A percentile compares a stretch with the other conserved stretches of the same genome.
These are phyloP conservation scores for barley (Hordeum vulgare) DNA, from an alignment of 176 grass and related monocot genomes.

Conservation along the genomic window DNA sequence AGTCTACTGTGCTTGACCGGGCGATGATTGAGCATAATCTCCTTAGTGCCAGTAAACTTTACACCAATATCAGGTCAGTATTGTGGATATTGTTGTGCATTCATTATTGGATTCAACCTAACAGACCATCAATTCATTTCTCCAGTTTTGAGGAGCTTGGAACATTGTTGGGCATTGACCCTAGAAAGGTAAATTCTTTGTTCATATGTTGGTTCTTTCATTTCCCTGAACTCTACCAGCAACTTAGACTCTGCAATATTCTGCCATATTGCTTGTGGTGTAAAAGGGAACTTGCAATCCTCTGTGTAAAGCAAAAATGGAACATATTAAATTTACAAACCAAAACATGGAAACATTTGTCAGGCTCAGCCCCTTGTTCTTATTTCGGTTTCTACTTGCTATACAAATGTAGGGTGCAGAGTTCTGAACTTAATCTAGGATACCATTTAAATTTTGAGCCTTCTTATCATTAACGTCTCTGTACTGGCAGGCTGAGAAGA, in stretches of 20 bases:
- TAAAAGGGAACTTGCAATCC: background rate
- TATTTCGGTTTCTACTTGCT: background rate
- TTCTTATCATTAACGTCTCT: background rate
- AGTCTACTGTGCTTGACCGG: conserved; percentile 88
- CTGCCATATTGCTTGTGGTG: background rate
- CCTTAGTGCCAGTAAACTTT: conserved; percentile 90
- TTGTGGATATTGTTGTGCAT: background rate
- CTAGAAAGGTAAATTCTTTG: conserved; percentile 64
- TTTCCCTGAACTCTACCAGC: background rate
- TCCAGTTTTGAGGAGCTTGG: conserved; percentile 94
- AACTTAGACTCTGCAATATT: background rate
- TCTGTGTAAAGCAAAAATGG: background rate
- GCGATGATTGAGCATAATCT: conserved; percentile 99
- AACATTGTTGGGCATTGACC: conserved; percentile 88
- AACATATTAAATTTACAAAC: background rate
- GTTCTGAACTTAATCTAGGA: background rate
- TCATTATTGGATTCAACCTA: conserved; percentile 24
- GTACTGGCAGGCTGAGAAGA: conserved; percentile 86
- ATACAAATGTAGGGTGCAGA: background rate
- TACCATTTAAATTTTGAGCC: background rate
- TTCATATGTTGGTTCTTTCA: background rate
- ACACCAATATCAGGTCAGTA: conserved; percentile 94
- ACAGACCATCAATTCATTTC: conserved; percentile 5
- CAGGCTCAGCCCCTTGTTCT: background rate
- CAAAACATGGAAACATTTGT: background rate